Percentiles rank a stretch among this genome's conserved stretches.
Evolutionary conservation across 441 rosid genomes (phyloP).

Genomic region (Gossypium davidsonii): DNA sequence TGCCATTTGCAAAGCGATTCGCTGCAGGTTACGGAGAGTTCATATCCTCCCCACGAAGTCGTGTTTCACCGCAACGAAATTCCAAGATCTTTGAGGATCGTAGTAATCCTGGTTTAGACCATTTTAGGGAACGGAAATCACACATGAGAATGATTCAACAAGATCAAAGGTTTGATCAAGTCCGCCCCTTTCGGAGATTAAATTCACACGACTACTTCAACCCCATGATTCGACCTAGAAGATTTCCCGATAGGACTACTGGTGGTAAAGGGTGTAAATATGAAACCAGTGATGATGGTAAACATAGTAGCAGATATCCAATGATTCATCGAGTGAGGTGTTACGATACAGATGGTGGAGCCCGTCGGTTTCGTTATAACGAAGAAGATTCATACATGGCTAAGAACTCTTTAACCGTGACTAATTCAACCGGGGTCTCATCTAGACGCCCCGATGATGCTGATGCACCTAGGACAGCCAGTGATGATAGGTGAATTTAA

Average conservation of each 20-base stretch:
- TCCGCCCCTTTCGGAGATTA: conserved; percentile 21
- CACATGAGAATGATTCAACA: conserved; percentile 29
- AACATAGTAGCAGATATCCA: conserved; percentile 27
- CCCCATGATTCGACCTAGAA: conserved; percentile 25
- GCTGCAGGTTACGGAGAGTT: conserved; percentile 30
- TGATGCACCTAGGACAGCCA: conserved; percentile 12
- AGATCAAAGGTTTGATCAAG: conserved; percentile 32
- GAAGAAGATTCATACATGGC: conserved; percentile 27
- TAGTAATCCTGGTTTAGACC: conserved; percentile 23
- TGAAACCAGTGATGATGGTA: conserved; percentile 19
- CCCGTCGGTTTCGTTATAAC: conserved; percentile 20
- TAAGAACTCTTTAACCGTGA: conserved; percentile 17
- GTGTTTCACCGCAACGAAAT: conserved; percentile 24
- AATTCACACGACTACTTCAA: conserved; percentile 25
- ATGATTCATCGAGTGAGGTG: conserved; percentile 25
- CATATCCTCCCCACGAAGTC: conserved; percentile 19
- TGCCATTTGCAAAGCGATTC: conserved; percentile 35
- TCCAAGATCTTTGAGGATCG: conserved; percentile 33
- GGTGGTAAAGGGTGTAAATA: conserved; percentile 27
- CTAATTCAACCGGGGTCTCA: background rate
- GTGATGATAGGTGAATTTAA: conserved; percentile 15
- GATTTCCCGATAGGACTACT: conserved; percentile 21
- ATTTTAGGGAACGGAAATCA: conserved; percentile 36
- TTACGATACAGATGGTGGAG: conserved; percentile 24
- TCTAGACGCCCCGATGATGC: conserved; percentile 1